phyloP scores from a whole-genome alignment of 345 rosid species.

The Salix viminalis region DNA sequence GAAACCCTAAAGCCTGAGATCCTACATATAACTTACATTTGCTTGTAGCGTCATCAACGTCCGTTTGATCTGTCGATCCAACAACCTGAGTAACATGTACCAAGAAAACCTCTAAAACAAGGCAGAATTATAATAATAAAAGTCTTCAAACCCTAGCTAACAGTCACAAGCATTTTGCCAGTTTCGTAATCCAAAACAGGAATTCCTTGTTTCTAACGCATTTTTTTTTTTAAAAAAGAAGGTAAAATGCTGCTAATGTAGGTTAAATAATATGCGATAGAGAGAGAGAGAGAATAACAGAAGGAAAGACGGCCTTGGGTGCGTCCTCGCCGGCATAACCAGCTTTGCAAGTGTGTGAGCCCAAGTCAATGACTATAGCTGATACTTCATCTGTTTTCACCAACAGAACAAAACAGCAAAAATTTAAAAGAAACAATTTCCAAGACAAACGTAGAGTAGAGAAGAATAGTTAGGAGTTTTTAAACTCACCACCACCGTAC shows the following conservation, averaged over 20 bases:
- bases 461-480: neutral
- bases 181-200: neutral
- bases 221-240: neutral
- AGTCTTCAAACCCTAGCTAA: neutral
- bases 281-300: slow-evolving; percentile 45
- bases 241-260: neutral
- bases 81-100: slow-evolving; percentile 50
- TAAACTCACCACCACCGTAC: slow-evolving; percentile 91
- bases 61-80: slow-evolving; percentile 91
- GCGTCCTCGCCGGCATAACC: slow-evolving; percentile 99
- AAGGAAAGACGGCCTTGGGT: slow-evolving; percentile 97
- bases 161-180: neutral
- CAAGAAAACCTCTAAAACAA: neutral
- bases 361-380: slow-evolving; percentile 95
- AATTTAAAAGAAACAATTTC: neutral
- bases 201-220: neutral
- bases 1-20: slow-evolving; percentile 82
- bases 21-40: slow-evolving; percentile 79
- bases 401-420: neutral
- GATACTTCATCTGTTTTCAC: slow-evolving; percentile 82
- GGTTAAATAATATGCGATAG: neutral
- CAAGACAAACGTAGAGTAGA: neutral
- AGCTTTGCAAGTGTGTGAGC: slow-evolving; percentile 97
- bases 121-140: neutral
- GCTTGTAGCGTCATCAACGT: slow-evolving; percentile 54